Evolutionary conservation across 2,329 filamentous ascomycete species (phyloP), one percentile per base, ranked within the genome.

Genomic region (Fusarium caatingaense): DNA sequence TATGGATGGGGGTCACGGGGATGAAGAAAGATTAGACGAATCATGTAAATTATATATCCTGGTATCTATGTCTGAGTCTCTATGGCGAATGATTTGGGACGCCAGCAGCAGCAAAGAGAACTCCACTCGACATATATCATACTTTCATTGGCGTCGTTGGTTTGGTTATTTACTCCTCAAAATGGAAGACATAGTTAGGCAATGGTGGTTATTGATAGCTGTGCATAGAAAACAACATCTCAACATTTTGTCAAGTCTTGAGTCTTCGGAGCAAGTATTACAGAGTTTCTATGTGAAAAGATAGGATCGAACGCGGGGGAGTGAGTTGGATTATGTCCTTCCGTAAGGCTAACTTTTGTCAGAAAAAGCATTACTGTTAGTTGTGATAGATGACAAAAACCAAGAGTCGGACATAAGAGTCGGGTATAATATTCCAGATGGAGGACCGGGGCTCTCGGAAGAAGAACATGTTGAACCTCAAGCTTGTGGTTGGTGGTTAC

Each of bases 41-140:
- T 72, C 66, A 65, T 75, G 73, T 76, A 75, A 66, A 75, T 72
- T 75, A 75, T 72, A 72, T 73, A 72, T 74, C 71, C 58, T 54
- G 59, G 68, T 72, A 72, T 73, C 60, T 71, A 72, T 61, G 70
- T 72, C 73, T 56, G 64, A 61, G 63, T 71, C 72, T 71, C 63
- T 60, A 58, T 56, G 69, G 64, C 66, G 46, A 64, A 70, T 59
- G 57, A 65, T 59, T 59, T 51, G 46, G 30, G 32, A 61, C 55
- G 47, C 56, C 54, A 61, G 60, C 62, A 65, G 55, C 58, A 65
- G 61, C 61, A 68, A 57, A 68, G 72, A 69, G 57, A 67, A 72
- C 69, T 74, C 56, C 72, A 74, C 74, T 76, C 74, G 73, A 73
- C 60, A 67, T 64, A 42, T 66, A 70, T 67, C 55, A 37, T 66